A percentile compares a stretch with the other conserved stretches of the same genome.
These are phyloP conservation scores for Mortierella sp. DNA, from an alignment of 371 early-diverging fungal species.

Conservation along the genomic window DNA sequence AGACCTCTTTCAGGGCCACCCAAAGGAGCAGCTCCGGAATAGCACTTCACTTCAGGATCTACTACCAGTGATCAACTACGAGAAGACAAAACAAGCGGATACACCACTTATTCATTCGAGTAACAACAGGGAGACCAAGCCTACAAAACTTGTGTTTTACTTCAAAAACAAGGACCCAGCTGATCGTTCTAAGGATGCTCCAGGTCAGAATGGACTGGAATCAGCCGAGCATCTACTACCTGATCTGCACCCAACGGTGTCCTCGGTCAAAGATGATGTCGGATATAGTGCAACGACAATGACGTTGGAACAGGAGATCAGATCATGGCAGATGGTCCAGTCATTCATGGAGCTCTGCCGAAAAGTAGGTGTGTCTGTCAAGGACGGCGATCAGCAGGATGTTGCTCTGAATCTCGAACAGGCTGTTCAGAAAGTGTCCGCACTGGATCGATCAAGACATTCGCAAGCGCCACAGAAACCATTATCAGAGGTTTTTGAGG, in stretches of 20 bases:
- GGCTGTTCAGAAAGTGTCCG: constrained; percentile 12
- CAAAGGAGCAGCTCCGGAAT: constrained; percentile 49
- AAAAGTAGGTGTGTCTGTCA: constrained; percentile 44
- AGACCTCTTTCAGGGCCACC: constrained; percentile 47
- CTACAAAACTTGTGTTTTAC: constrained; percentile 29
- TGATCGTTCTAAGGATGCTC: neutral
- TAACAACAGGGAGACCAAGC: neutral
- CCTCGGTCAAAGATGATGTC: neutral
- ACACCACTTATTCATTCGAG: neutral
- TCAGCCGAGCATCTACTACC: constrained; percentile 35
- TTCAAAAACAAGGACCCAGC: constrained; percentile 9
- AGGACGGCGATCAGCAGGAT: constrained; percentile 24
- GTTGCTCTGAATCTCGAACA: constrained; percentile 17
- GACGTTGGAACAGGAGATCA: constrained; percentile 33
- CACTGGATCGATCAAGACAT: neutral
- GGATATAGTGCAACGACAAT: neutral
- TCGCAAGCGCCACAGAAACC: constrained; percentile 20
- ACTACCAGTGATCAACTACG: constrained; percentile 27
- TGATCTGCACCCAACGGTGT: neutral
- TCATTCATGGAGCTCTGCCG: constrained; percentile 46
- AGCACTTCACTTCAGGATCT: constrained; percentile 42
- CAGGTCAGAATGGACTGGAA: constrained; percentile 2
- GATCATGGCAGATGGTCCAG: constrained; percentile 50
- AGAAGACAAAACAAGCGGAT: constrained; percentile 4
- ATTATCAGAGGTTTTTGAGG: constrained; percentile 34